Base-by-base conservation (phyloP, 2,329 filamentous ascomycete species). In the Talaromyces sp. region DNA sequence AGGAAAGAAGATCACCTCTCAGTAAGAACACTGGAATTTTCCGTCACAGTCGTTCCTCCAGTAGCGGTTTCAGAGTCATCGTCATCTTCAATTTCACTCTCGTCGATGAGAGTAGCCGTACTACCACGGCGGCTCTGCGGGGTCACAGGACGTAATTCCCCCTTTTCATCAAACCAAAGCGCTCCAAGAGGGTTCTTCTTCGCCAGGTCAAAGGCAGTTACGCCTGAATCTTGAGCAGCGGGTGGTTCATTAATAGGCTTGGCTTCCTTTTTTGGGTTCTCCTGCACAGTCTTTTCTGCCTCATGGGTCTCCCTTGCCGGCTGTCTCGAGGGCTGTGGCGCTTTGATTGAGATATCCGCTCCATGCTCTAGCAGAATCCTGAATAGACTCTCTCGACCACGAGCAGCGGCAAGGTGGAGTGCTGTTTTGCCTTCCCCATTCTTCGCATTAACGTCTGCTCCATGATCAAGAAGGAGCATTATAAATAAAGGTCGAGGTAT, bases 351-450 rank as follows among this genome's bases (percentile, higher is more conserved):
- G 0, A 42, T 12, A 60, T 74, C 72, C 0, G 72, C 71, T 1
- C 72, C 71, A 0, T 70, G 66, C 21, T 68, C 67, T 0, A 72
- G 56, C 0, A 74, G 21, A 1, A 68, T 56, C 2, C 63, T 64
- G 46, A 73, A 72, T 9, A 73, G 60, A 6, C 63, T 4, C 4
- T 72, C 66, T 9, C 68, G 68, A 0, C 70, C 70, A 3, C 70
- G 67, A 71, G 28, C 39, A n/a, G 62, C 62, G n/a, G 62, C 48
- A 23, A 63, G 39, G 18, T 63, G 62, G 21, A 63, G 62, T 1
- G 62, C 62, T 5, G 62, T 63, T 55, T 48, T 63, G 0, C 62
- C 62, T 8, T 63, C 57, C 18, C 46, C 18, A n/a, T 48, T 48
- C 16, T 28, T 60, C 0, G 50, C 57, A 23, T 63, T 63, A 5